These are phyloP conservation scores for Proliferodiscus dingleyae DNA, from an alignment of 2,329 filamentous ascomycete species.

Conservation along the genomic window DNA sequence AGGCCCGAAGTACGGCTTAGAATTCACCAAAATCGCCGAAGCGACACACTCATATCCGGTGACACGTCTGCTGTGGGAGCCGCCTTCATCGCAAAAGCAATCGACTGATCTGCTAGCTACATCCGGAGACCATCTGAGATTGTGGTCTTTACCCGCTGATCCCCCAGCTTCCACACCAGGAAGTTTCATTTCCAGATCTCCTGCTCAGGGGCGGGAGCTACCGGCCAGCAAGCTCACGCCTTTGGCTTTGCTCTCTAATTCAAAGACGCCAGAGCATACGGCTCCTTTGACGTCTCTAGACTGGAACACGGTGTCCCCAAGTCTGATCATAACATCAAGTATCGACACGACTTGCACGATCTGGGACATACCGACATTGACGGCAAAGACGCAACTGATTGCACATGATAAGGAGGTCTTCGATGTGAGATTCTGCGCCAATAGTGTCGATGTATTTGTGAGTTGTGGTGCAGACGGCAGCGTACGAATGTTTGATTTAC, in stretches of 20 bases:
- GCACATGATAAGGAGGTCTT: slow-evolving; percentile 99
- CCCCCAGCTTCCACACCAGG: slow-evolving; percentile 47
- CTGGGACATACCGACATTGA: slow-evolving; percentile 97
- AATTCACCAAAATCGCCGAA: slow-evolving; percentile 91
- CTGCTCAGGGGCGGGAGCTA: slow-evolving; percentile 52
- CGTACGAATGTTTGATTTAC: slow-evolving; percentile 96
- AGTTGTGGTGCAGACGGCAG: slow-evolving; percentile 97
- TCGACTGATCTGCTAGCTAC: slow-evolving; percentile 92
- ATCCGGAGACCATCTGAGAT: slow-evolving; percentile 84
- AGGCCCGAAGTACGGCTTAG: slow-evolving; percentile 68
- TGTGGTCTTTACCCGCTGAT: slow-evolving; percentile 86
- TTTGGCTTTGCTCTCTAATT: slow-evolving; percentile 89
- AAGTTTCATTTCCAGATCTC: slow-evolving; percentile 66
- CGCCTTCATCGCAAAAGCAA: slow-evolving; percentile 89
- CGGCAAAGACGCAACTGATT: slow-evolving; percentile 96
- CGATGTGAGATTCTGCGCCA: slow-evolving; percentile 95
- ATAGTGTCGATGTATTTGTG: slow-evolving; percentile 97
- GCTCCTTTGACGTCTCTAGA: slow-evolving; percentile 93
- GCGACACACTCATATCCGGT: slow-evolving; percentile 97
- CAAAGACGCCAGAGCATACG: slow-evolving; percentile 96
- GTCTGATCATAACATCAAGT: slow-evolving; percentile 95
- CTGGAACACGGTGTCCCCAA: slow-evolving; percentile 96
- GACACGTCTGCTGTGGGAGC: slow-evolving; percentile 92
- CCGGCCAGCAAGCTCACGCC: slow-evolving; percentile 79
- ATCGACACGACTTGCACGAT: slow-evolving; percentile 99